These are phyloP conservation scores for Daedalea quercina DNA, from an alignment of 768 basidiomycete species.

Conservation along the genomic window DNA sequence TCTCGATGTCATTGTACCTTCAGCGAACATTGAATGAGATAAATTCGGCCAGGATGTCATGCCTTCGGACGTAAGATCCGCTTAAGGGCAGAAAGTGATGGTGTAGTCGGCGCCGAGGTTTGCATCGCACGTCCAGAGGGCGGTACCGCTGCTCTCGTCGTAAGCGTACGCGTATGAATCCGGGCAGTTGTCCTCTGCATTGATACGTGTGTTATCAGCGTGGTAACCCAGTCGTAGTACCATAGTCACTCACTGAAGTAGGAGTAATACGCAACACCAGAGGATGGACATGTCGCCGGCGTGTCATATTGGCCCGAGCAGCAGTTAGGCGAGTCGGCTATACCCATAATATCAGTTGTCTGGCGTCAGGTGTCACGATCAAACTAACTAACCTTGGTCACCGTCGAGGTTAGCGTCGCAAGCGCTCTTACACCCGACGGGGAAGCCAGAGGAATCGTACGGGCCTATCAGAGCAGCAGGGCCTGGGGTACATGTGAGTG, in stretches of 20 bases:
- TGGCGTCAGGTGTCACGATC: neutral
- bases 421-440: conserved; percentile 28
- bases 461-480: conserved; percentile 24
- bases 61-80: no score
- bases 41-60: no score
- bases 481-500: conserved; percentile 24
- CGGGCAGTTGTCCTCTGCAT: conserved; percentile 33
- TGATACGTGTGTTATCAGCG: neutral
- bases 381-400: conserved; percentile 15
- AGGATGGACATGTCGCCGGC: conserved; percentile 49
- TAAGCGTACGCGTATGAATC: conserved; percentile 47
- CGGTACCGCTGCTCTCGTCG: conserved; percentile 39
- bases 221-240: neutral
- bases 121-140: conserved; percentile 37
- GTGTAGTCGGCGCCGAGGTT: conserved; percentile 33
- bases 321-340: conserved; percentile 54
- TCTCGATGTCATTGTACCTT: no score
- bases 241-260: conserved; percentile 36
- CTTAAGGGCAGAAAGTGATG: conserved; percentile 37
- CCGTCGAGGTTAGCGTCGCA: conserved; percentile 25
- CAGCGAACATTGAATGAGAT: no score
- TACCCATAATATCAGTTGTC: neutral
- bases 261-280: conserved; percentile 32
- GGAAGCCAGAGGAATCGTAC: conserved; percentile 24
- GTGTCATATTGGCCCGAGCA: conserved; percentile 51